Conservation (phyloP, 768 basidiomycete species). For the Leccinum rimulosum region DNA sequence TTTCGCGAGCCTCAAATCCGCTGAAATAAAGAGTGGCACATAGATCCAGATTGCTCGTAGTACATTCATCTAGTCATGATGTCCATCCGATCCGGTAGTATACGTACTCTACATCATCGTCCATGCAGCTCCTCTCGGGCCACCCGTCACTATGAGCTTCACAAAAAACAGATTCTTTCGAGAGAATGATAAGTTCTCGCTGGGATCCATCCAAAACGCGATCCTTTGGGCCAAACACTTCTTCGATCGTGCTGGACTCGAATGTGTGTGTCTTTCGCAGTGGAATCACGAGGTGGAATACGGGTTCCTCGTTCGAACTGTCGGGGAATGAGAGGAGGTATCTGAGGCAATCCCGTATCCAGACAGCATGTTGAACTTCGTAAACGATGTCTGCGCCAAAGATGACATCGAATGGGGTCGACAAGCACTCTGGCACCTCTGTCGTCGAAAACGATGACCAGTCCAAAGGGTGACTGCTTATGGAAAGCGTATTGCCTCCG, state of each 20-base stretch:
- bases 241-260: conserved; percentile 61
- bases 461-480: conserved; percentile 35
- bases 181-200: conserved; percentile 46
- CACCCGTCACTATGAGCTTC: conserved; percentile 34
- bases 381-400: conserved; percentile 57
- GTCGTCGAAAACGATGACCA: conserved; percentile 35
- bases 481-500: conserved; percentile 3
- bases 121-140: conserved; percentile 30
- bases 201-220: conserved; percentile 1
- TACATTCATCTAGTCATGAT: conserved; percentile 1
- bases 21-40: background rate
- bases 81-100: conserved; percentile 75
- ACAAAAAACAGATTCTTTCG: conserved; percentile 55
- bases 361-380: conserved; percentile 45
- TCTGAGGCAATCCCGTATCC: conserved; percentile 44
- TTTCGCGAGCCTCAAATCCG: too few species aligned
- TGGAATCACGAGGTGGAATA: conserved; percentile 78
- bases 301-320: background rate
- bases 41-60: background rate
- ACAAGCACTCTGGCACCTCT: conserved; percentile 22
- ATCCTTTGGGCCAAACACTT: conserved; percentile 40
- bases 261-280: conserved; percentile 59
- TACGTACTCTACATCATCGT: conserved; percentile 62
- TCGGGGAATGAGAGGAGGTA: conserved; percentile 34
- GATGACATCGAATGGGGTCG: conserved; percentile 44